phyloP scores from a whole-genome alignment of 176 grass and related monocot genomes.

The Oryza glaberrima region DNA sequence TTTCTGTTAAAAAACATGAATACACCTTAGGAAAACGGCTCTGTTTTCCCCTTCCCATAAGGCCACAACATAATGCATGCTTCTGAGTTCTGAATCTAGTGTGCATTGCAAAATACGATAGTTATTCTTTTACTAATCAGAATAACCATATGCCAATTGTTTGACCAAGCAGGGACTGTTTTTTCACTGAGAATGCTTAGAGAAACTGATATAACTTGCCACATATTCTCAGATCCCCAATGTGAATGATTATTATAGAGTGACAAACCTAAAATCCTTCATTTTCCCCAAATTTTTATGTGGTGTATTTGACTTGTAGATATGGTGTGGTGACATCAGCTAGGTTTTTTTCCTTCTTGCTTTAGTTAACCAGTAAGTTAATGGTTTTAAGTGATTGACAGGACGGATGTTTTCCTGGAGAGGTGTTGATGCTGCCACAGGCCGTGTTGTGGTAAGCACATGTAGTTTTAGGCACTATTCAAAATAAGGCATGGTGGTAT shows the following conservation, averaged over 20 bases:
- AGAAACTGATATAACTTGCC: neutral
- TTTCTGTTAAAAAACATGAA: neutral
- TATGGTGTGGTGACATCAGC: neutral
- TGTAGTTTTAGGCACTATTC: too few species aligned
- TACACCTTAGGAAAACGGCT: neutral
- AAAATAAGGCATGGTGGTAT: neutral
- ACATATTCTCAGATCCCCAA: neutral
- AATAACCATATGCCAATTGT: too few species aligned
- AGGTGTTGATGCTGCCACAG: slow-evolving; percentile 65
- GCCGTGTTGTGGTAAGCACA: slow-evolving; percentile 55
- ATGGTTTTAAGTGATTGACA: slow-evolving; percentile 35
- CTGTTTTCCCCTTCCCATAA: neutral
- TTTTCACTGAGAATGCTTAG: slow-evolving; percentile 7
- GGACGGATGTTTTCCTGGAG: slow-evolving; percentile 76
- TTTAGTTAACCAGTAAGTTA: neutral
- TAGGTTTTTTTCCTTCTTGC: neutral
- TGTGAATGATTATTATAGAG: neutral
- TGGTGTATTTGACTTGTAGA: neutral
- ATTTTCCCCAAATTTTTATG: neutral
- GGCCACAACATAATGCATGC: neutral
- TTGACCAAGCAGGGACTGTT: neutral
- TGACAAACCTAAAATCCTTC: too few species aligned
- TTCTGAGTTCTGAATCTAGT: neutral
- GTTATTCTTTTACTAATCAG: neutral
- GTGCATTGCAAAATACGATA: neutral